Base-by-base conservation (phyloP, 1,284 basidiomycete genomes). In the Tylopilus sp. region DNA sequence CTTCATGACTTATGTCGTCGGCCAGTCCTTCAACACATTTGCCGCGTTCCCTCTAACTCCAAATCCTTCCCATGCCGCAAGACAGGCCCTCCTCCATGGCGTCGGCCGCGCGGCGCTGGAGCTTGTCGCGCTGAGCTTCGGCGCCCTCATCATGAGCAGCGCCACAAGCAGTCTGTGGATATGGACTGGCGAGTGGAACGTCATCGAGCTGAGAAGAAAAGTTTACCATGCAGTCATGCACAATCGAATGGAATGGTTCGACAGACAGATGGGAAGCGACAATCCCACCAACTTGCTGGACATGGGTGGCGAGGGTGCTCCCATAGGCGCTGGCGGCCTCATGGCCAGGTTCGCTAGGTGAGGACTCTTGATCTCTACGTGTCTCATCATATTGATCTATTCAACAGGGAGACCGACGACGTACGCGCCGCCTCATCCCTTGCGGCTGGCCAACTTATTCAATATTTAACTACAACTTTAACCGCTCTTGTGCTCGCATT, bases 341-440 rank as follows among this genome's bases (percentile, higher is more conserved):
- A 96, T 97, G 93, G 84, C 91, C 46, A 91, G 93, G 65, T 97
- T 97, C 66, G 82, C 88, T 24, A 83, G 84, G 94, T 91, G 56
- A 60, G 82, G 72, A 29, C 9, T 3, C 48, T 34, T 36, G 10
- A 8, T 34, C 18, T 46, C 20, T 8, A 4, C 30, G 11, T 38
- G 6, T n/a, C 2, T 17, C 24, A 37, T 14, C 41, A 31, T 49
- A 52, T 51, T 50, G 7, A 59, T 24, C 33, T 35, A 48, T 55
- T 37, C 7, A 2, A 41, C 62, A 96, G 94, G 59, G 94, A 98
- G 70, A 95, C 91, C 3, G 94, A 99, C 67, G 91, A 97, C 52
- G 86, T 98, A 17, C 84, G 94, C 41, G 77, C 84, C 49, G 94
- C 91, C 0, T 82, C 85, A 15, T 89, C 90, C 2, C 76, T 90